Evolutionary conservation across 2,329 filamentous ascomycete species (phyloP), one percentile per base, ranked within the genome.

Genomic region (Diaporthe batatas): DNA sequence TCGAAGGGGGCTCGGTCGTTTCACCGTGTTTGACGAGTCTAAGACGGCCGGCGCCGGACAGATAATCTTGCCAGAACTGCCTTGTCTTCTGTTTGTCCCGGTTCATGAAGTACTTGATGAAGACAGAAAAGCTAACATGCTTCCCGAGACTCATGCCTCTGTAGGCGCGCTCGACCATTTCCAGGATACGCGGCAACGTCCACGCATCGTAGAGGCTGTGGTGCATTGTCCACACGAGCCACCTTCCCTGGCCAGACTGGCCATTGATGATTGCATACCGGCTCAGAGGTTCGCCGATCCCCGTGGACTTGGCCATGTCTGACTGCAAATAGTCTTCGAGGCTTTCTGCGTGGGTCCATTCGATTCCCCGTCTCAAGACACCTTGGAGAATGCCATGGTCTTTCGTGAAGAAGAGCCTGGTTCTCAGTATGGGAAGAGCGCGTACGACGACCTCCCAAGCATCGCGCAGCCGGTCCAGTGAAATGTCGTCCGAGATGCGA

Each of bases 261-360:
- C 83, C 83, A 39, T 86, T 84, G 23, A 88, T 82, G 3, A 88
- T 78, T 5, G 88, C 77, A 6, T 85, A 85, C 84, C 88, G 86
- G 0, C 84, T 85, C 87, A 87, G 89, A 34, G 88, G 88, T 68
- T 90, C 88, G 2, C 54, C 54, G 18, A 32, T 8, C 11, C 25
- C 29, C 16, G 34, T 34, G 34, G 54, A 32, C 21, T 11, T n/a
- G 14, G 54, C 29, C 34, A n/a, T 36, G 34, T 34, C 29, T 10
- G 29, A n/a, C 16, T 4, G 11, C 7, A 32, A 12, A n/a, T 58
- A 32, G 54, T n/a, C 29, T 8, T 32, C 23, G 29, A 34, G 29
- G 18, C 21, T 4, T 2, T 32, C 34, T 32, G 29, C 8, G 18
- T 32, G 29, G 11, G 18, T n/a, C 54, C 54, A 58, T 1, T 32